phyloP scores from a whole-genome alignment of 2,329 filamentous ascomycete genomes.

The Fusarium brachygibbosum region DNA sequence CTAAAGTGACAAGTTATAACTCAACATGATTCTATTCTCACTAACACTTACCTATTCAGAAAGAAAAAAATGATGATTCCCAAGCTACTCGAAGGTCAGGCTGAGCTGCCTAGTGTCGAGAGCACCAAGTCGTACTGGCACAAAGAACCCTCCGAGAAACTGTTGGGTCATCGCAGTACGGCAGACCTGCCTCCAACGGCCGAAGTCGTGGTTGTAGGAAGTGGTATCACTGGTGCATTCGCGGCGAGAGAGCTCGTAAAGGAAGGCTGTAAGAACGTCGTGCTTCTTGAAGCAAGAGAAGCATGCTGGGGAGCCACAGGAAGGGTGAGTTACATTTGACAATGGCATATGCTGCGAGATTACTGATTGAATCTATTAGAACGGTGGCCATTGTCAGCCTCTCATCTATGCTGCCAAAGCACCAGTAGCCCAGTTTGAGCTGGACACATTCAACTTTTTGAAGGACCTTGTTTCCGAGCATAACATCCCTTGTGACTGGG shows the following conservation, averaged over 20 bases:
- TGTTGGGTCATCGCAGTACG: slow-evolving; percentile 78
- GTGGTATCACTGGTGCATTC: slow-evolving; percentile 81
- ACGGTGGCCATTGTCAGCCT: slow-evolving; percentile 82
- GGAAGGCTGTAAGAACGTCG: slow-evolving; percentile 64
- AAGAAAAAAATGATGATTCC: slow-evolving; percentile 53
- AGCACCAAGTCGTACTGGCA: slow-evolving; percentile 82
- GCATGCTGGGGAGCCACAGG: slow-evolving; percentile 88
- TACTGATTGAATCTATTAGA: slow-evolving; percentile 56
- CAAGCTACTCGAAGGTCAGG: slow-evolving; percentile 54
- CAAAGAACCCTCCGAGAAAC: slow-evolving; percentile 71
- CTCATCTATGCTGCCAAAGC: slow-evolving; percentile 72
- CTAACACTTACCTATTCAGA: background rate
- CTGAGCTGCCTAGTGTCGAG: slow-evolving; percentile 70
- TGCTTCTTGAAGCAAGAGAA: slow-evolving; percentile 83
- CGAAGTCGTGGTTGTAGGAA: slow-evolving; percentile 80
- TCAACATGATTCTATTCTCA: background rate
- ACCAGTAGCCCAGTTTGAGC: slow-evolving; percentile 77
- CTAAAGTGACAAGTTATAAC: background rate
- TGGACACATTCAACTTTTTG: slow-evolving; percentile 75
- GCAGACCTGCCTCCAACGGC: slow-evolving; percentile 70
- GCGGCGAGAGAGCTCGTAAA: slow-evolving; percentile 73
- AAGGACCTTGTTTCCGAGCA: slow-evolving; percentile 68
- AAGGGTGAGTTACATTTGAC: slow-evolving; percentile 65
- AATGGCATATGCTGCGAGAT: background rate
- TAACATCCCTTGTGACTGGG: slow-evolving; percentile 78